These are phyloP conservation scores for Irpex sp. DNA, from an alignment of 1,284 basidiomycete genomes.

Conservation along the genomic window DNA sequence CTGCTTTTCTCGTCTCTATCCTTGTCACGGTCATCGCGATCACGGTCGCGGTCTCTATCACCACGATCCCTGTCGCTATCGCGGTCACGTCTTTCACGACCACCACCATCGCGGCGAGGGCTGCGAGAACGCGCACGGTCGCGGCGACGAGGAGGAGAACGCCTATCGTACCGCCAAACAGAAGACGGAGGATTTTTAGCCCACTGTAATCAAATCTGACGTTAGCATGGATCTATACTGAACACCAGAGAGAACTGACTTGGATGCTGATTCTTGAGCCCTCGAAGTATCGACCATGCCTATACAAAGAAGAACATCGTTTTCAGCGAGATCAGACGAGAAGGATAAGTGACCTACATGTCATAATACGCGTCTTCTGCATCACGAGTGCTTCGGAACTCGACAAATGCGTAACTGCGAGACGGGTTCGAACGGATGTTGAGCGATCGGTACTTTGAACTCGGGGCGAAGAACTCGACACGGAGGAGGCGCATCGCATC, in stretches of 20 bases:
- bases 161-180: conserved; percentile 78
- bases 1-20: conserved; percentile 39
- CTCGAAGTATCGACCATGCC: conserved; percentile 83
- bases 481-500: conserved; percentile 18
- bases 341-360: conserved; percentile 52
- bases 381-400: conserved; percentile 78
- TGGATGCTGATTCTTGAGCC: conserved; percentile 79
- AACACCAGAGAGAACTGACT: conserved; percentile 31
- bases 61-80: conserved; percentile 37
- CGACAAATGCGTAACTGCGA: conserved; percentile 87
- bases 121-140: conserved; percentile 36
- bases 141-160: conserved; percentile 47
- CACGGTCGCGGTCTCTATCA: conserved; percentile 27
- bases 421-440: conserved; percentile 47
- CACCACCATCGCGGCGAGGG: conserved; percentile 29
- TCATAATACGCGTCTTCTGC: conserved; percentile 89
- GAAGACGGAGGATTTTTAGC: conserved; percentile 86
- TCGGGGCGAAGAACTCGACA: conserved; percentile 17
- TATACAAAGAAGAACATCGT: conserved; percentile 26
- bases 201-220: conserved; percentile 49
- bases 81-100: conserved; percentile 36
- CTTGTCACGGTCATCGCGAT: conserved; percentile 30
- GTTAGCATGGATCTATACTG: too few relatives aligned
- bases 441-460: conserved; percentile 49
- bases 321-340: neutral